These are phyloP conservation scores for Chaetoceros muelleri DNA, from an alignment of 108 stramenopile species.

Conservation along the genomic window DNA sequence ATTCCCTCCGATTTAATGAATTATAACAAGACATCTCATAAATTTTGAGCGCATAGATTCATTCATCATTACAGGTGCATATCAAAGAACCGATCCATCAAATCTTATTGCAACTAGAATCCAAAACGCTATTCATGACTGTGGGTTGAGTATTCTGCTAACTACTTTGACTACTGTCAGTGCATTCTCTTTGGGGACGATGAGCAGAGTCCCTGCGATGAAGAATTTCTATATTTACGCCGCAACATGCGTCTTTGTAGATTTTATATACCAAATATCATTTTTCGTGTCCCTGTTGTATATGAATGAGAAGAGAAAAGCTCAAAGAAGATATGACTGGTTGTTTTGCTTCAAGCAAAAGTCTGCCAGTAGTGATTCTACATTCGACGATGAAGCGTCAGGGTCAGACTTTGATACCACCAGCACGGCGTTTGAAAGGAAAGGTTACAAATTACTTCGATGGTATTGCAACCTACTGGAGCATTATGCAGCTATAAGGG, in stretches of 20 bases:
- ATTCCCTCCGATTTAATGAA: background rate
- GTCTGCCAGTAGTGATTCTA: no score
- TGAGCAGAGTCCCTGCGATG: slow-evolving; percentile 13
- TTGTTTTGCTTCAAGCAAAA: slow-evolving; percentile 16
- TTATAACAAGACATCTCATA: background rate
- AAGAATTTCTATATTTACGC: slow-evolving; percentile 20
- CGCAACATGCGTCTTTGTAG: slow-evolving; percentile 5
- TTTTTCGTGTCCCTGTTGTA: slow-evolving; percentile 16
- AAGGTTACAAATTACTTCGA: no score
- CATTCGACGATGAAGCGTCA: no score
- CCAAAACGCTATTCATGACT: slow-evolving; percentile 12
- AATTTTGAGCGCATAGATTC: slow-evolving; percentile 3
- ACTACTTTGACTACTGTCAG: slow-evolving; percentile 17
- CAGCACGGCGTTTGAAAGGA: no score
- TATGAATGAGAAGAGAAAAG: slow-evolving; percentile 14
- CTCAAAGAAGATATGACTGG: slow-evolving; percentile 16
- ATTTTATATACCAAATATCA: slow-evolving; percentile 14
- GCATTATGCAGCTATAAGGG: no score
- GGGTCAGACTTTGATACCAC: no score
- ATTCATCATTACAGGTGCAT: slow-evolving; percentile 14
- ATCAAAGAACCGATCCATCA: slow-evolving; percentile 3
- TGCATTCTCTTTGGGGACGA: slow-evolving; percentile 17
- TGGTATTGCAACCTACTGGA: no score
- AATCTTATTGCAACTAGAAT: slow-evolving; percentile 9
- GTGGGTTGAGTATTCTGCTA: slow-evolving; percentile 17